Conservation (phyloP, 768 basidiomycete genomes). For the Astraeus odoratus region DNA sequence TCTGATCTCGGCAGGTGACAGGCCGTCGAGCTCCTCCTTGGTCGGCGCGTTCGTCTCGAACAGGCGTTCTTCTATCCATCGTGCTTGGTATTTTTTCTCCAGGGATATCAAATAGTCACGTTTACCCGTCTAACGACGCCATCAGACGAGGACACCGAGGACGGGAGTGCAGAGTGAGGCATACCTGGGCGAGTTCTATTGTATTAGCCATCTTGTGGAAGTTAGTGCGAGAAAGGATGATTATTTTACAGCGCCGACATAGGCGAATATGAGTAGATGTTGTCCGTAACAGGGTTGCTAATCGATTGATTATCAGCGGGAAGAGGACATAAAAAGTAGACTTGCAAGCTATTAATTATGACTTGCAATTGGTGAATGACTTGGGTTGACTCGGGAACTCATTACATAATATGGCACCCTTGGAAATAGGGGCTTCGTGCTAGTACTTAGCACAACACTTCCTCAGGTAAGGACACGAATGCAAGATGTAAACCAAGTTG, state of each 20-base stretch:
- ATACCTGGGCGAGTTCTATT: constrained; percentile 57
- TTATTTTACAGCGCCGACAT: constrained; percentile 27
- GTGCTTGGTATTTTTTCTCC: constrained; percentile 78
- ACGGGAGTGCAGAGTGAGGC: constrained; percentile 5
- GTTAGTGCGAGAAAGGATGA: constrained; percentile 11
- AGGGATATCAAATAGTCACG: constrained; percentile 80
- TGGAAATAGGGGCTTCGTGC: no score
- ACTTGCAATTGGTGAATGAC: no score
- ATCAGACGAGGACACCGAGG: neutral
- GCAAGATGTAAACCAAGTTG: no score
- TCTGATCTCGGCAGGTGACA: constrained; percentile 58
- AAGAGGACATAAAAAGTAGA: no score
- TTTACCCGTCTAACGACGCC: constrained; percentile 70
- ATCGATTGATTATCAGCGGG: no score
- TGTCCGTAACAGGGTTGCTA: no score
- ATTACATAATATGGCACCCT: no score
- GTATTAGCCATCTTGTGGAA: constrained; percentile 48
- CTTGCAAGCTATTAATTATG: no score
- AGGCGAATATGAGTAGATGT: no score
- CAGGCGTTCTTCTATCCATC: constrained; percentile 68
- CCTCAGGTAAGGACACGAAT: no score
- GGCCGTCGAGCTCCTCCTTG: constrained; percentile 52
- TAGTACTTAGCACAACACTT: no score
- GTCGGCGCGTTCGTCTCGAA: constrained; percentile 86
- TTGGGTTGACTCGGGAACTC: no score